Evolutionary conservation across 805 yeast genomes (phyloP), one percentile per base, ranked within the genome.

Genomic region (Vanderwaltozyma tropicalis): DNA sequence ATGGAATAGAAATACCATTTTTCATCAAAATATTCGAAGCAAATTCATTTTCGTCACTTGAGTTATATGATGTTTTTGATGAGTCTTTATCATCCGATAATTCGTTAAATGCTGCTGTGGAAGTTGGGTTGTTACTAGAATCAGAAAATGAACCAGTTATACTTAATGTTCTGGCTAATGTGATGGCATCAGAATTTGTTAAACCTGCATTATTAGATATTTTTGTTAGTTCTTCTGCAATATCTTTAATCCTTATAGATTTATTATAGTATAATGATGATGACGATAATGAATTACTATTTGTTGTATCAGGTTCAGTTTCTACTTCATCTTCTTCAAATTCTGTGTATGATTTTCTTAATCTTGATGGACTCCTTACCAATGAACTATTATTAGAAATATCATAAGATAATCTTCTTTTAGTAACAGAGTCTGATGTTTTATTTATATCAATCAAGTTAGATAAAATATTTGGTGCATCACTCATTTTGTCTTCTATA

Each of bases 81-180:
- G 13, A 13, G 15, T 10, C 17, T 20, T 15, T 15, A 12, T 11
- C 29, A 17, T 30, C 19, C 22, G 9, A 7, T 2, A 11, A 16
- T 11, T 28, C 9, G n/a, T 5, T 9, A 25, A 20, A 7, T 18
- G 11, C 11, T 6, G 17, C 5, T 3, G 13, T 12, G 25, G 16
- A 2, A 9, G 5, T n/a, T 16, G 17, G 4, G 15, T 3, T 10
- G 11, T 12, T 18, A 28, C 15, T 25, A 5, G 4, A 9, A 18
- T 28, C 27, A 15, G 41, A 68, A 10, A 81, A 80, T 21, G 80
- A 64, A 0, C 85, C 74, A 0, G 81, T 71, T 33, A 84, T 71
- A 2, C 89, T 80, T 34, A 86, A 66, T 1, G 92, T 77, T 50
- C 94, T 66, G 0, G 94, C 95, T 39, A 85, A 65, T 0, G 94